phyloP scores from a whole-genome alignment of 2,329 filamentous ascomycete species.

The Canariomyces notabilis region DNA sequence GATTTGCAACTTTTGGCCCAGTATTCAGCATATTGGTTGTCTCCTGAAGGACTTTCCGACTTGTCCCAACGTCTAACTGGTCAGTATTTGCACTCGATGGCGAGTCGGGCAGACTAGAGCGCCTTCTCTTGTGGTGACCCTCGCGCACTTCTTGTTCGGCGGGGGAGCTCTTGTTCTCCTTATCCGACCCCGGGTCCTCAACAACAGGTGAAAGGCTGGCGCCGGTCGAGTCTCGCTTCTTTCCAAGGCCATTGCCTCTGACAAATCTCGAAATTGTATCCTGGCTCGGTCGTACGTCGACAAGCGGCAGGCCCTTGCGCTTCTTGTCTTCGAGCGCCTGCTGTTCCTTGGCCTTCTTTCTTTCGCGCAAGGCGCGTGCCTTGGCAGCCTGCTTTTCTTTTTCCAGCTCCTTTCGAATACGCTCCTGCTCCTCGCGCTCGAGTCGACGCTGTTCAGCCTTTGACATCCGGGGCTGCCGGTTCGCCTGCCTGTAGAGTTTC shows the following conservation, averaged over 20 bases:
- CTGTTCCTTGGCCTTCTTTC: slow-evolving; percentile 50
- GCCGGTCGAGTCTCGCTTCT: slow-evolving; percentile 17
- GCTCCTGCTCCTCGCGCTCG: slow-evolving; percentile 47
- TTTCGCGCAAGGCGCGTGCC: slow-evolving; percentile 47
- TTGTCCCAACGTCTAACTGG: too few species aligned
- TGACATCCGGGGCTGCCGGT: slow-evolving; percentile 36
- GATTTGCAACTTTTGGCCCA: neutral
- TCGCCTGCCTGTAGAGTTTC: slow-evolving; percentile 41
- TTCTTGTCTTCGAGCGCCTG: slow-evolving; percentile 46
- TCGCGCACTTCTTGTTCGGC: neutral
- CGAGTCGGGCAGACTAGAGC: too few species aligned
- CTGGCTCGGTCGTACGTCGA: slow-evolving; percentile 53
- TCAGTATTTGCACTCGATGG: too few species aligned
- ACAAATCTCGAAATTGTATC: slow-evolving; percentile 52
- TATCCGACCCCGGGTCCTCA: slow-evolving; percentile 7
- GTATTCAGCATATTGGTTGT: neutral
- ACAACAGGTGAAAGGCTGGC: slow-evolving; percentile 1
- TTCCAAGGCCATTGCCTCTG: slow-evolving; percentile 23
- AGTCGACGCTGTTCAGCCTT: slow-evolving; percentile 39
- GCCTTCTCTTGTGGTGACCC: neutral
- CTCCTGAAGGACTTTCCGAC: neutral
- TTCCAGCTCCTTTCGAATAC: slow-evolving; percentile 49
- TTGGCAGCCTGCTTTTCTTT: slow-evolving; percentile 44
- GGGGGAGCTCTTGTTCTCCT: neutral
- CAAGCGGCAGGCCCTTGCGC: slow-evolving; percentile 48